Evolutionary conservation across 441 rosid genomes (phyloP).

Genomic region (Populus trichocarpa): DNA sequence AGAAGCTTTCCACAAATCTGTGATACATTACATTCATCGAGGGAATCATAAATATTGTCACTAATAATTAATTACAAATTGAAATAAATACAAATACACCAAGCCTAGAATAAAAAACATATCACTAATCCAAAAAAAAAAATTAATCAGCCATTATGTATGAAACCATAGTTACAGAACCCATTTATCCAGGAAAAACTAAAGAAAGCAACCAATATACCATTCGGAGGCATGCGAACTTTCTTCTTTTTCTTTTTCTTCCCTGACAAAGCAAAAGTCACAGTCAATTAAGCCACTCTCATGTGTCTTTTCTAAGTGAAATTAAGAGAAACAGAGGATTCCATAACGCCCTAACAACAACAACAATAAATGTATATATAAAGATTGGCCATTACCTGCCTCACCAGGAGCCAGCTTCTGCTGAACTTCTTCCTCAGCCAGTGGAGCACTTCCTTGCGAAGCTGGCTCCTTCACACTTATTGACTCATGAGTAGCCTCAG

Average conservation of each 20-base stretch:
- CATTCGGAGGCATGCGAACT: constrained; percentile 61
- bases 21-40: constrained; percentile 16
- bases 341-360: neutral
- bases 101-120: neutral
- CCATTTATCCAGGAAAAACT: neutral
- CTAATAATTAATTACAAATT: constrained; percentile 2
- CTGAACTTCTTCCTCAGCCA: constrained; percentile 83
- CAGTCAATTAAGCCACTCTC: neutral
- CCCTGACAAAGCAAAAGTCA: constrained; percentile 39
- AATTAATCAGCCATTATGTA: neutral
- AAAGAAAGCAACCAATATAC: constrained; percentile 26
- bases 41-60: neutral
- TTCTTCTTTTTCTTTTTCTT: constrained; percentile 96
- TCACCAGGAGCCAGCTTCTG: constrained; percentile 79
- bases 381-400: constrained; percentile 50
- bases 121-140: neutral
- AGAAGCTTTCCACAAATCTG: constrained; percentile 79
- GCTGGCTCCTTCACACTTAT: constrained; percentile 67
- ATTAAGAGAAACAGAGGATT: neutral
- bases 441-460: constrained; percentile 73
- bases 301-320: neutral
- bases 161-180: neutral
- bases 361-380: neutral
- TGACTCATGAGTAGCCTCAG: constrained; percentile 79
- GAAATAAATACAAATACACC: neutral